Conservation (phyloP, 1,284 basidiomycete genomes). For the Microbotryum lychnidis-dioicae region DNA sequence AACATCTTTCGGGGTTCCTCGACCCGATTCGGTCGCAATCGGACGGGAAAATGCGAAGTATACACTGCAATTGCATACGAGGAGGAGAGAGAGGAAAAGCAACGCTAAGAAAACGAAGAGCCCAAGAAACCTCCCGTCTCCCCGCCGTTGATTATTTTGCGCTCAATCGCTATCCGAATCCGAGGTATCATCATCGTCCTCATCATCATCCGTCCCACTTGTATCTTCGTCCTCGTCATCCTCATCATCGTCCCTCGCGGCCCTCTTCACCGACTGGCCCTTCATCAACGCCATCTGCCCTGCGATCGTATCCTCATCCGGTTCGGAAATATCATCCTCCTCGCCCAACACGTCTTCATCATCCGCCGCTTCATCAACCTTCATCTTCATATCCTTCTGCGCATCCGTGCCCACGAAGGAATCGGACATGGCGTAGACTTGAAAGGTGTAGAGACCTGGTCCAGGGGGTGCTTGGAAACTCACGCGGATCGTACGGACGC, state of each 20-base stretch:
- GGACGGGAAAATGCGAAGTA: too few species aligned
- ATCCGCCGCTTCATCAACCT: conserved; percentile 63
- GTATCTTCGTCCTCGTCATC: conserved; percentile 47
- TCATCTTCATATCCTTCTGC: conserved; percentile 68
- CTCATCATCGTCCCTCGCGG: conserved; percentile 41
- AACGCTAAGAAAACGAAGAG: too few species aligned
- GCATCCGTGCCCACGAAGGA: conserved; percentile 79
- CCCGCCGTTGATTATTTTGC: not conserved
- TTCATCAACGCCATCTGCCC: conserved; percentile 99
- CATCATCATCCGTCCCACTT: conserved; percentile 37
- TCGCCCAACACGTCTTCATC: conserved; percentile 47
- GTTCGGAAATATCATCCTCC: conserved; percentile 91
- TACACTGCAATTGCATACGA: too few species aligned
- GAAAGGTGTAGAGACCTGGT: conserved; percentile 81
- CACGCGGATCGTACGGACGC: conserved; percentile 75
- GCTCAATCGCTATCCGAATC: conserved; percentile 43
- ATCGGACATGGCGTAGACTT: conserved; percentile 74
- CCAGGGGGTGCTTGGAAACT: conserved; percentile 91
- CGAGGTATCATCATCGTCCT: conserved; percentile 11
- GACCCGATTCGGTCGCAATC: too few species aligned
- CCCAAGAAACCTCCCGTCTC: too few species aligned
- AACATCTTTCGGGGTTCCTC: too few species aligned
- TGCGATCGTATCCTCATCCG: conserved; percentile 87
- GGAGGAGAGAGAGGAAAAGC: too few species aligned
- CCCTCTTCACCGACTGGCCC: conserved; percentile 70